Conservation (phyloP, 1,284 basidiomycete genomes). For the Trichosporon faecale region DNA sequence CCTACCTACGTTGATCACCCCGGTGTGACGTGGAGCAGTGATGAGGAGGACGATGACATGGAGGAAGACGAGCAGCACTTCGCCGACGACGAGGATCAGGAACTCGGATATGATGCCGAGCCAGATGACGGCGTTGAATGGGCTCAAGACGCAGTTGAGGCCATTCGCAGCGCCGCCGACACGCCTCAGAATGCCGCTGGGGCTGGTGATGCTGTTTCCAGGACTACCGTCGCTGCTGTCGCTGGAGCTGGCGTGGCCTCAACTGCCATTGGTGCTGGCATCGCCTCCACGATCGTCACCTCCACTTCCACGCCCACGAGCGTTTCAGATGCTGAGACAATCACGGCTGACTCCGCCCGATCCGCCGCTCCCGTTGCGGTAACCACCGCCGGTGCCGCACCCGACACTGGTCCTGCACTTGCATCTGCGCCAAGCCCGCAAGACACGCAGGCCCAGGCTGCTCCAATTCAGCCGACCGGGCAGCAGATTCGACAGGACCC, state of each 20-base stretch:
- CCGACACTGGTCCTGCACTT: background rate
- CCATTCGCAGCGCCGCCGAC: conserved; percentile 44
- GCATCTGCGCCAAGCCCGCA: background rate
- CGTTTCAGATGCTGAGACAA: background rate
- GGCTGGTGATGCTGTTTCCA: background rate
- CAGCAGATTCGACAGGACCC: background rate
- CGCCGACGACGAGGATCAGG: conserved; percentile 53
- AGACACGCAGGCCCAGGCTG: background rate
- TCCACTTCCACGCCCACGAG: background rate
- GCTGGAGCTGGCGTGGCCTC: conserved; percentile 1
- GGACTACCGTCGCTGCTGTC: background rate
- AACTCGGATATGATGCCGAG: conserved; percentile 41
- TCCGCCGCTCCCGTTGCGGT: background rate
- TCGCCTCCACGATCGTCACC: background rate
- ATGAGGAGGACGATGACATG: conserved; percentile 64
- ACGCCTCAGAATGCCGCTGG: conserved; percentile 17
- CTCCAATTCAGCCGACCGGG: background rate
- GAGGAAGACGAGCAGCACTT: conserved; percentile 58
- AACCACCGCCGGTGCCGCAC: background rate
- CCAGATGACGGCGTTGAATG: conserved; percentile 57
- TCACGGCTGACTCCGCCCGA: background rate
- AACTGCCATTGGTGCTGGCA: background rate
- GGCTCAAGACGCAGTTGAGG: conserved; percentile 53
- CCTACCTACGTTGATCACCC: conserved; percentile 57
- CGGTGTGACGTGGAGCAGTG: conserved; percentile 63